Evolutionary conservation across 1,284 basidiomycete genomes (phyloP).

Genomic region (Rhizopogon parksii): DNA sequence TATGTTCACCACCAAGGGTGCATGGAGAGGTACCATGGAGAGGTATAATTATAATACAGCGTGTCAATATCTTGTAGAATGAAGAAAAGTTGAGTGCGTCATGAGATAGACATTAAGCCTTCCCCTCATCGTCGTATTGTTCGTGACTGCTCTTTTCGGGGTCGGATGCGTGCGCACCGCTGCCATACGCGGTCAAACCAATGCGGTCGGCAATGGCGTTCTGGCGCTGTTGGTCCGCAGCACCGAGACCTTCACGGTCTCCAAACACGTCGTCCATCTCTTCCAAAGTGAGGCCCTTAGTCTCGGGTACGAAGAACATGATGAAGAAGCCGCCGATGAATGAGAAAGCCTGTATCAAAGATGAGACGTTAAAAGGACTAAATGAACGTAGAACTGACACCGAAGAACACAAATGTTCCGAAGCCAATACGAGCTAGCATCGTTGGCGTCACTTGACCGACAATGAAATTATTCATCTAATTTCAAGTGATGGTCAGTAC

Average conservation of each 20-base stretch:
- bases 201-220: constrained; percentile 51
- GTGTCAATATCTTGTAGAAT: not conserved
- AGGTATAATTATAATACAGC: not conserved
- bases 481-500: constrained; percentile 3
- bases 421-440: constrained; percentile 54
- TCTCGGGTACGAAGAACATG: constrained; percentile 60
- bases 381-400: constrained; percentile 32
- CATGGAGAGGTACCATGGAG: not conserved
- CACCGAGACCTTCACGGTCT: constrained; percentile 41
- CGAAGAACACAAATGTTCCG: constrained; percentile 67
- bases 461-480: constrained; percentile 75
- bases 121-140: constrained; percentile 8
- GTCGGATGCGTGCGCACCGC: constrained; percentile 6
- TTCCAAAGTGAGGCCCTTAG: constrained; percentile 60
- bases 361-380: not conserved
- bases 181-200: constrained; percentile 35
- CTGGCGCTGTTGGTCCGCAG: constrained; percentile 49
- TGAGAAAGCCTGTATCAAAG: constrained; percentile 44
- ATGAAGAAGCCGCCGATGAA: constrained; percentile 59
- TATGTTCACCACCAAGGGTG: not conserved
- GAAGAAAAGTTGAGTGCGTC: not conserved
- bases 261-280: constrained; percentile 70
- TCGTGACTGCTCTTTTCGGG: constrained; percentile 12
- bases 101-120: constrained; percentile 1
- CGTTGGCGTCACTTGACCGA: constrained; percentile 56